A percentile compares a stretch with the other conserved stretches of the same genome.
phyloP scores from a whole-genome alignment of 169 alveolate species.

The Babesia bovis region DNA sequence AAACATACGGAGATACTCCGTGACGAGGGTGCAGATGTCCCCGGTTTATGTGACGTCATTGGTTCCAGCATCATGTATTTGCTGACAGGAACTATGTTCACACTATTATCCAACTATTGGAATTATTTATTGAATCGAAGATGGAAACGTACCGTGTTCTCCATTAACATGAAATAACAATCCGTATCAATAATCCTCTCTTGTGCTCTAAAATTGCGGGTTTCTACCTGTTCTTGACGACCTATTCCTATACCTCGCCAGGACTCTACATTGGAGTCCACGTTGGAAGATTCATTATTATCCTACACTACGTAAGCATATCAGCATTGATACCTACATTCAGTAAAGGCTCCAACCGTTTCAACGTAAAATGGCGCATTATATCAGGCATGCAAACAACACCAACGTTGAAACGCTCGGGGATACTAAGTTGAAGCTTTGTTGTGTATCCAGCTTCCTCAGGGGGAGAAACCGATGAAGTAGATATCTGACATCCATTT shows the following conservation, averaged over 20 bases:
- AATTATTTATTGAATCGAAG: not conserved
- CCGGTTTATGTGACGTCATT: conserved; percentile 11
- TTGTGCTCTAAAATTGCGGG: conserved; percentile 31
- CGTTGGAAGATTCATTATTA: not conserved
- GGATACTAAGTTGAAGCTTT: conserved; percentile 29
- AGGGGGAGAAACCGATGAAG: not conserved
- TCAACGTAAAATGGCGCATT: conserved; percentile 30
- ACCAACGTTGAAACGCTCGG: conserved; percentile 45
- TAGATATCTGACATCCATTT: not conserved
- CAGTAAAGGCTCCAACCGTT: conserved; percentile 11
- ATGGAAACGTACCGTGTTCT: conserved; percentile 19
- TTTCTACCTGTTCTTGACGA: not conserved
- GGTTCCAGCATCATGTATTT: conserved; percentile 43
- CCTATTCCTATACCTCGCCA: conserved; percentile 13
- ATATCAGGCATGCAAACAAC: conserved; percentile 51
- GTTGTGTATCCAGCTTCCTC: conserved; percentile 40
- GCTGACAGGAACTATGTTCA: conserved; percentile 48
- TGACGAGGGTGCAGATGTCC: not conserved
- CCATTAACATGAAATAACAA: conserved; percentile 65
- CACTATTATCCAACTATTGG: conserved; percentile 18
- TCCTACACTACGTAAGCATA: conserved; percentile 10
- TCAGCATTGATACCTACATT: not conserved
- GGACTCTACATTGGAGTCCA: conserved; percentile 11
- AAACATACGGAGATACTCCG: conserved; percentile 6
- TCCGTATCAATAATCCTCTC: conserved; percentile 48